These are phyloP conservation scores for Hypoxylon sp. DNA, from an alignment of 2,329 filamentous ascomycete genomes.

Conservation along the genomic window DNA sequence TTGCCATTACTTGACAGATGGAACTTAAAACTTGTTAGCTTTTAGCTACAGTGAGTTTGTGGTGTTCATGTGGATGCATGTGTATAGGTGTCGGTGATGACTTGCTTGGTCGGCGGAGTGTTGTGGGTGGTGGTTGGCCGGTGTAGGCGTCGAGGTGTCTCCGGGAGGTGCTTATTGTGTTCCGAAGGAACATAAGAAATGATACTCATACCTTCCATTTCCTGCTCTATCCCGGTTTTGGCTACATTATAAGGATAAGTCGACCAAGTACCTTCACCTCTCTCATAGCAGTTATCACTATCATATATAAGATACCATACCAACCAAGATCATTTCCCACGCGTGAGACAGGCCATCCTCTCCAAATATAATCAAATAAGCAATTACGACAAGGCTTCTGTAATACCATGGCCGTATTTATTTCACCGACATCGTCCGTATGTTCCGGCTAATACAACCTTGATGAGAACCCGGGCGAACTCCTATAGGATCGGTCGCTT, in stretches of 20 bases:
- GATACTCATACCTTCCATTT: not conserved
- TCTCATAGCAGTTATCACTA: too few relatives aligned
- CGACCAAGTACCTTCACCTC: too few relatives aligned
- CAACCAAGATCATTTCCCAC: not conserved
- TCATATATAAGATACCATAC: not conserved
- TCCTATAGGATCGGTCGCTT: constrained; percentile 22
- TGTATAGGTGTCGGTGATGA: not conserved
- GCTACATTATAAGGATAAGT: too few relatives aligned
- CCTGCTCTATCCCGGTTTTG: not conserved
- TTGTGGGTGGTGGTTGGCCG: not conserved
- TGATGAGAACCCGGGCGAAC: constrained; percentile 2
- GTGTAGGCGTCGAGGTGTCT: not conserved
- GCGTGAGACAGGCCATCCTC: not conserved
- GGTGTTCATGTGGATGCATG: not conserved
- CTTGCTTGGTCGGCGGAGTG: not conserved
- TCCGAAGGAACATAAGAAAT: not conserved
- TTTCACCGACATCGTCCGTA: constrained; percentile 11
- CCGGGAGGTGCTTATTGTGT: not conserved
- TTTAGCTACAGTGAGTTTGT: too few relatives aligned
- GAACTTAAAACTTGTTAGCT: too few relatives aligned
- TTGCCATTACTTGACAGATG: too few relatives aligned
- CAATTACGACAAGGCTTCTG: not conserved
- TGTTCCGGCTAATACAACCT: constrained; percentile 23
- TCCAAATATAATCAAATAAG: constrained; percentile 5
- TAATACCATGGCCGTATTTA: constrained; percentile 1